Evolutionary conservation across 1,284 basidiomycete species (phyloP), one percentile per base, ranked within the genome.

Genomic region (Anthracocystis panici-leucophaei): DNA sequence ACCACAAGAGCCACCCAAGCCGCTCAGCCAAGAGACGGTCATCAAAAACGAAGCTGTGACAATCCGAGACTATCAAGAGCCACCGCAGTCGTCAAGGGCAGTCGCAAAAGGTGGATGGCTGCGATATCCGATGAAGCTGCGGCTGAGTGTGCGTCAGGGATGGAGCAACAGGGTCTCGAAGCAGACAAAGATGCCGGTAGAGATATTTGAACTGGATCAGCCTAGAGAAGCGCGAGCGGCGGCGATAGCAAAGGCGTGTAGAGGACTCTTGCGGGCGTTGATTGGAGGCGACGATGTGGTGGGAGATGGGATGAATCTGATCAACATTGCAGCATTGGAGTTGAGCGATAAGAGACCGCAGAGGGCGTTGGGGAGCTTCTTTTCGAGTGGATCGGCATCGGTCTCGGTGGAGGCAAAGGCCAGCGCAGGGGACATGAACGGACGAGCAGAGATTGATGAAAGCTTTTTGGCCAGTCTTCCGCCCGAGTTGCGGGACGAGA

Each of bases 261-360:
- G 58, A 16, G 62, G 59, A 0, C 44, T 76, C 53, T 49, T 72
- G 27, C 52, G 74, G 7, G 68, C 61, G 18, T 29, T 76, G 38
- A 72, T 76, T 20, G 74, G 74, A 14, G 74, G 74, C 33, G 68
- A 77, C 21, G 54, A 69, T 41, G 63, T 71, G n/a, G 64, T 65
- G 12, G 75, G 69, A 45, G 71, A 74, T 18, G 63, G 59, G 21
- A 65, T 82, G 57, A 76, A 78, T 33, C 58, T 82, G 45, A 75
- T 82, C 76, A 82, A 80, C 49, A 77, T 82, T 33, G 79, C 81
- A 2, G 81, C 80, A 8, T 29, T 78, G 25, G 78, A 82, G 31
- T 50, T 82, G 41, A 65, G 60, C 48, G 63, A 68, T 7, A 62
- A 58, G 53, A 7, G 65, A 27, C 78, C 78, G 25, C 57, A 66